Base-by-base conservation (phyloP, 2,329 filamentous ascomycete species). In the Microcera coccophila region DNA sequence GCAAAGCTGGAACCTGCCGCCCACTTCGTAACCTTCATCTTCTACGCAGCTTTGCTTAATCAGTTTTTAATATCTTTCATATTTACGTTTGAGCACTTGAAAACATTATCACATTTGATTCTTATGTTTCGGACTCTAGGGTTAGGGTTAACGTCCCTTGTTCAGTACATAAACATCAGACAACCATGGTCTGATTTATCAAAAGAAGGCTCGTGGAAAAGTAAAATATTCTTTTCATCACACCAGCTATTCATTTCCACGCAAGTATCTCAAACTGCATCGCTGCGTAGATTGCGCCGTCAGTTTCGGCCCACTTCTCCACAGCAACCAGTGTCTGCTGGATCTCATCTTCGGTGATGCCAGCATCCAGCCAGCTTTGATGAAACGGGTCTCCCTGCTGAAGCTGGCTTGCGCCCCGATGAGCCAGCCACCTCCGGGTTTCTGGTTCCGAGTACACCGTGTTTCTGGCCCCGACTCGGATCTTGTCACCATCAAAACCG, bases 301-400 rank as follows among this genome's bases (percentile, higher is more conserved):
- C 42, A 11, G 44, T 48, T 9, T 38, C 22, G 3, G 42, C 44
- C 49, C 49, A 52, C n/a, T 44, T 38, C 5, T 33, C 17, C 3
- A 44, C 41, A 16, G 12, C 39, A 33, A 19, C 18, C 42, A 29
- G 43, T 29, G 37, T 53, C 50, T 41, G 10, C 12, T 38, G 33
- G 20, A 44, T 44, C 16, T 36, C 39, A 28, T 48, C 38, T 39
- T 45, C 20, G 21, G 52, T 51, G 47, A 57, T 29, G 20, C 44
- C 37, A 3, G 42, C 42, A 17, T 45, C 42, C 2, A 45, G 26
- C 38, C 42, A 45, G n/a, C 42, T 45, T 24, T 45, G 42, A 3
- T 20, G 17, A 8, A 38, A 38, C 5, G 29, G 16, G 18, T 45
- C 42, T 14, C 42, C 42, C 17, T 31, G 9, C 17, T 38, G n/a